A percentile compares a stretch with the other conserved stretches of the same genome.
Evolutionary conservation across 306 rosid species (phyloP).

Genomic region (Sphenostylis stenocarpa): DNA sequence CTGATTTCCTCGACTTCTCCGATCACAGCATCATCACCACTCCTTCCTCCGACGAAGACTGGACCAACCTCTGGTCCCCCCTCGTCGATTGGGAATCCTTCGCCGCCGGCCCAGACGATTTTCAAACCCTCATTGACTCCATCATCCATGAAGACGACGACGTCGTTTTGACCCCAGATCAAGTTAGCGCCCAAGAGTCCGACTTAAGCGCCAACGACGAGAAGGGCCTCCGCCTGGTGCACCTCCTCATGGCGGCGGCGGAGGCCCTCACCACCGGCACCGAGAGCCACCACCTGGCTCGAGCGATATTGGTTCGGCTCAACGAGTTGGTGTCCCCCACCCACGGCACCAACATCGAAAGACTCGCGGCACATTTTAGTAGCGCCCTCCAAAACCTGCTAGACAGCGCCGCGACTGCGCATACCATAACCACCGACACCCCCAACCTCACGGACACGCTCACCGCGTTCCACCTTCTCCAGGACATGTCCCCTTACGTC

Average conservation of each 20-base stretch:
- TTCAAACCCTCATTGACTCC: constrained; percentile 58
- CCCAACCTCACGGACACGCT: constrained; percentile 43
- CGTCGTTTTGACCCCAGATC: neutral
- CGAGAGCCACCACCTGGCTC: constrained; percentile 77
- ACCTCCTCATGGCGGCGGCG: constrained; percentile 84
- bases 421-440: neutral
- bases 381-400: constrained; percentile 62
- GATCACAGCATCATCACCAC: constrained; percentile 28
- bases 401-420: constrained; percentile 36
- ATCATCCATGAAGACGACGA: constrained; percentile 15
- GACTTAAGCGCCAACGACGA: constrained; percentile 3
- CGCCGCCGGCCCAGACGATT: constrained; percentile 41
- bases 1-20: constrained; percentile 41
- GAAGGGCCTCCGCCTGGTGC: constrained; percentile 72
- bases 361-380: constrained; percentile 76
- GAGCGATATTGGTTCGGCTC: constrained; percentile 98
- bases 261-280: constrained; percentile 61
- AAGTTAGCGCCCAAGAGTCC: neutral
- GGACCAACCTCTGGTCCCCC: constrained; percentile 55
- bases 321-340: constrained; percentile 72
- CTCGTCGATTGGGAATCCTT: constrained; percentile 62
- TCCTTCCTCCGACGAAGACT: constrained; percentile 29
- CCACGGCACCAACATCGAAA: constrained; percentile 70
- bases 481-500: constrained; percentile 77
- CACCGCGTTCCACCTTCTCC: constrained; percentile 83